Evolutionary conservation across 1,284 basidiomycete genomes (phyloP).

Genomic region (Moesziomyces parantarcticus): DNA sequence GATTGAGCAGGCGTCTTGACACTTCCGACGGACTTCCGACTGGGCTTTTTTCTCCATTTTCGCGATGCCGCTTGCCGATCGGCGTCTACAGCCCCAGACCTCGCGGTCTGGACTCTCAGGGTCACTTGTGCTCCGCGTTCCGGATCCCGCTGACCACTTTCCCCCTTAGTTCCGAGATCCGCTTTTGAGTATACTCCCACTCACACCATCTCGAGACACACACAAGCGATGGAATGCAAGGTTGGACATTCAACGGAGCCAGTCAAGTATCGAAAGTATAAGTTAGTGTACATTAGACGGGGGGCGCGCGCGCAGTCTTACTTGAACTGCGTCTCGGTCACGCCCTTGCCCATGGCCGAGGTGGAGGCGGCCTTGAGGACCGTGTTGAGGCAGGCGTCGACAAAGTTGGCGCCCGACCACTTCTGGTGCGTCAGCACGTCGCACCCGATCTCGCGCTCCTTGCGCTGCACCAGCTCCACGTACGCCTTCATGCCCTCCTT

Average conservation of each 20-base stretch:
- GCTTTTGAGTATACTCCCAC: too few relatives aligned
- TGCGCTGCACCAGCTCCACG: slow-evolving; percentile 72
- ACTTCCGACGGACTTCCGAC: too few relatives aligned
- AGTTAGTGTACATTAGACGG: slow-evolving; percentile 17
- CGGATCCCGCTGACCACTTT: too few relatives aligned
- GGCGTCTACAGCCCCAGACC: too few relatives aligned
- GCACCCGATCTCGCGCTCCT: slow-evolving; percentile 70
- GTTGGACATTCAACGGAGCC: neutral
- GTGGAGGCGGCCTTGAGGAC: slow-evolving; percentile 95
- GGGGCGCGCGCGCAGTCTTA: slow-evolving; percentile 4
- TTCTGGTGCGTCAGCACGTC: slow-evolving; percentile 70
- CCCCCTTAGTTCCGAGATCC: too few relatives aligned
- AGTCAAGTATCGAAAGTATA: neutral
- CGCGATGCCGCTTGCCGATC: too few relatives aligned
- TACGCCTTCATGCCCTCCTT: slow-evolving; percentile 79
- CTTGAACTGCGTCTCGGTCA: slow-evolving; percentile 88
- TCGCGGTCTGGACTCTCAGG: too few relatives aligned
- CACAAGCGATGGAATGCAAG: neutral
- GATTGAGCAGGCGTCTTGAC: too few relatives aligned
- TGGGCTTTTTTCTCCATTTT: too few relatives aligned
- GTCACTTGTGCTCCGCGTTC: too few relatives aligned
- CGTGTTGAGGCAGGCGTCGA: slow-evolving; percentile 90
- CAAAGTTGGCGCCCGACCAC: slow-evolving; percentile 95
- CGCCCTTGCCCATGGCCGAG: slow-evolving; percentile 92
- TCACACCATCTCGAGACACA: too few relatives aligned